Evolutionary conservation across 2,329 filamentous ascomycete species (phyloP).

Genomic region (Whalleya microplaca): DNA sequence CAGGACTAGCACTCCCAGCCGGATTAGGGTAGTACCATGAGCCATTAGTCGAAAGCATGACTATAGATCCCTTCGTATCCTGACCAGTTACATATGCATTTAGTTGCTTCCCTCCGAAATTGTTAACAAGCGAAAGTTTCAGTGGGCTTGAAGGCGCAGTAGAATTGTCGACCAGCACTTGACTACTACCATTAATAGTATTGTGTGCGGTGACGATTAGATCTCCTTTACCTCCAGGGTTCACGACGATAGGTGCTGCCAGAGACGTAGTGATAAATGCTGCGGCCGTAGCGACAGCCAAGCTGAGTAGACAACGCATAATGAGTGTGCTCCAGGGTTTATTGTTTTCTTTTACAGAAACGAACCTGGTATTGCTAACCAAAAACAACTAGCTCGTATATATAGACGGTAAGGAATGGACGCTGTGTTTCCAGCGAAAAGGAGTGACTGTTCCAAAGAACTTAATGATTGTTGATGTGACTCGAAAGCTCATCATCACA

Average conservation of each 20-base stretch:
- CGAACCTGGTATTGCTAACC: slow-evolving; percentile 18
- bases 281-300: slow-evolving; percentile 31
- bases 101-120: slow-evolving; percentile 40
- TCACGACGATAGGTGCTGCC: slow-evolving; percentile 40
- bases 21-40: slow-evolving; percentile 45
- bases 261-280: slow-evolving; percentile 29
- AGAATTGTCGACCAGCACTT: slow-evolving; percentile 2
- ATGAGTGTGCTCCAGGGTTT: slow-evolving; percentile 16
- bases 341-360: too few species aligned
- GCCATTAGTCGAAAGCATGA: slow-evolving; percentile 45
- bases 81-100: slow-evolving; percentile 48
- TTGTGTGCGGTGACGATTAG: slow-evolving; percentile 44
- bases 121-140: slow-evolving; percentile 43
- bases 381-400: slow-evolving; percentile 22
- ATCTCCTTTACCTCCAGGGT: slow-evolving; percentile 37
- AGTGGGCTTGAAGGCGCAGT: slow-evolving; percentile 21
- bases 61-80: slow-evolving; percentile 40
- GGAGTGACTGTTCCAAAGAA: slow-evolving; percentile 35
- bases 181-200: slow-evolving; percentile 43
- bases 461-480: slow-evolving; percentile 18
- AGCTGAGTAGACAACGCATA: slow-evolving; percentile 33
- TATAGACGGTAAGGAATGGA: slow-evolving; percentile 31
- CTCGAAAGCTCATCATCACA: slow-evolving; percentile 13
- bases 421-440: slow-evolving; percentile 28
- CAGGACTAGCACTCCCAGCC: slow-evolving; percentile 35